These are phyloP conservation scores for Lactifluus subvellereus DNA, from an alignment of 768 basidiomycete genomes.

Conservation along the genomic window DNA sequence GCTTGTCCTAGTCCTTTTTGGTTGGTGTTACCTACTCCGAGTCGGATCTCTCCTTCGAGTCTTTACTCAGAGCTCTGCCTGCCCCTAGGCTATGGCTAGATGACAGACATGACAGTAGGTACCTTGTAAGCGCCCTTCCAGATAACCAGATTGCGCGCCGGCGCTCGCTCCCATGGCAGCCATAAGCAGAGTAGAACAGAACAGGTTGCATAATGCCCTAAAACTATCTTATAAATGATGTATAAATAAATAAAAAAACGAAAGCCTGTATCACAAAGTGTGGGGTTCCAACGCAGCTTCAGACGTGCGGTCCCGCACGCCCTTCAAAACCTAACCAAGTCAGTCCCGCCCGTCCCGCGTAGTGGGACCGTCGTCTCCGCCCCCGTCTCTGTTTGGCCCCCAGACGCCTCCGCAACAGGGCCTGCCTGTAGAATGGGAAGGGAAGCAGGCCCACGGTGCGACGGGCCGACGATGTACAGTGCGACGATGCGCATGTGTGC, in stretches of 20 bases:
- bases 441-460: conserved; percentile 28
- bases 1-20: too few relatives aligned
- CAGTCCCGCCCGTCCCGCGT: conserved; percentile 54
- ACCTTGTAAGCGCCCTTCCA: too few relatives aligned
- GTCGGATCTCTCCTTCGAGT: too few relatives aligned
- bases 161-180: background rate
- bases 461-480: conserved; percentile 50
- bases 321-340: conserved; percentile 52
- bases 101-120: too few relatives aligned
- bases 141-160: too few relatives aligned
- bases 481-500: conserved; percentile 52
- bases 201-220: background rate
- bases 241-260: background rate
- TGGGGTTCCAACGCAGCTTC: conserved; percentile 29
- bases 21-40: too few relatives aligned
- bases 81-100: too few relatives aligned
- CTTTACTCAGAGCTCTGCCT: too few relatives aligned
- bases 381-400: background rate
- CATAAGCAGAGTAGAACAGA: background rate
- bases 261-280: background rate
- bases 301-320: conserved; percentile 46
- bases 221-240: background rate
- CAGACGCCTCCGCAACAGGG: background rate
- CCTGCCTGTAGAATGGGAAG: background rate
- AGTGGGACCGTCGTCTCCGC: conserved; percentile 28